Evolutionary conservation across 768 basidiomycete genomes (phyloP).

Genomic region (Myochromella boudieri): DNA sequence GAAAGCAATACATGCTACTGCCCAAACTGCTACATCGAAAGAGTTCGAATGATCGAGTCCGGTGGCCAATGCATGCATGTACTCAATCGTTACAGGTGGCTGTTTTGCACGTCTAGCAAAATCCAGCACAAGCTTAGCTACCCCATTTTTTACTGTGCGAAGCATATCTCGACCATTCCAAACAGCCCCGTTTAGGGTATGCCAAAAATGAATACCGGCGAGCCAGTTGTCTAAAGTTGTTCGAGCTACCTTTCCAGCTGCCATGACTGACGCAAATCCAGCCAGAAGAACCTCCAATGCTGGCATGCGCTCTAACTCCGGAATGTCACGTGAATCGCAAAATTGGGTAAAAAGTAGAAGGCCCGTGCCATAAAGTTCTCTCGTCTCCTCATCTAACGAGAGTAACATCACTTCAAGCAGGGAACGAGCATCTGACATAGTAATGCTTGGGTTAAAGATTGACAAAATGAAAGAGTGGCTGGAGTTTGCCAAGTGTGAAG

Average conservation of each 20-base stretch:
- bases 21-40: slow-evolving; percentile 8
- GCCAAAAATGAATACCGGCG: slow-evolving; percentile 24
- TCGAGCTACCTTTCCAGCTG: slow-evolving; percentile 14
- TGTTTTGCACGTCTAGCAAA: neutral
- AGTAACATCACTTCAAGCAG: slow-evolving; percentile 27
- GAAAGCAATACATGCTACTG: too few species aligned
- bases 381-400: slow-evolving; percentile 18
- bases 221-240: slow-evolving; percentile 11
- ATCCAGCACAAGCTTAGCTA: neutral
- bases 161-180: slow-evolving; percentile 23
- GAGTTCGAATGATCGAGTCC: slow-evolving; percentile 6
- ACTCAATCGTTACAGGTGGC: slow-evolving; percentile 12
- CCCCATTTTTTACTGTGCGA: slow-evolving; percentile 4
- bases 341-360: neutral
- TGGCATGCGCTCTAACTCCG: slow-evolving; percentile 21
- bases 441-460: too few species aligned
- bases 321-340: neutral
- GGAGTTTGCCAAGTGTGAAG: neutral
- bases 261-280: slow-evolving; percentile 21
- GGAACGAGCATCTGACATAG: neutral
- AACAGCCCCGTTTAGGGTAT: slow-evolving; percentile 16
- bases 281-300: slow-evolving; percentile 25
- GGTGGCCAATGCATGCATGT: neutral
- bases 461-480: neutral
- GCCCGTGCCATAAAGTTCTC: too few species aligned